phyloP scores from a whole-genome alignment of 225 moss, liverwort and hornwort species.

The Physcomitrellopsis africana region DNA sequence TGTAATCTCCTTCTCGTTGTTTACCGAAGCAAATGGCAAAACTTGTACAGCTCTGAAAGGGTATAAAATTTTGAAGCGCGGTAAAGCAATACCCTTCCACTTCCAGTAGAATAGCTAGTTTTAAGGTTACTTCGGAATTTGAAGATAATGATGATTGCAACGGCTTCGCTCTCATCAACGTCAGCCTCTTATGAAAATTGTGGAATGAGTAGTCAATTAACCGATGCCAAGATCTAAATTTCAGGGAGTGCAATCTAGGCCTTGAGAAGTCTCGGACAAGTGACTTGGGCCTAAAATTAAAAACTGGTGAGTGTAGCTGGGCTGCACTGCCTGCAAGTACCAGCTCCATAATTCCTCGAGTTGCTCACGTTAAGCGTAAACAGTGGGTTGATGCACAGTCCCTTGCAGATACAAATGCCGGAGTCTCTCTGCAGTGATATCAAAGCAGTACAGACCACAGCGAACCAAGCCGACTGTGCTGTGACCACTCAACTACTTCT shows the following conservation, averaged over 20 bases:
- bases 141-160: slow-evolving; percentile 29
- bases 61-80: not conserved
- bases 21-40: slow-evolving; percentile 11
- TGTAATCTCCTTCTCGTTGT: slow-evolving; percentile 14
- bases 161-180: slow-evolving; percentile 32
- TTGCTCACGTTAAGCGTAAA: not conserved
- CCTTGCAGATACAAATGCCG: slow-evolving; percentile 3
- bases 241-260: slow-evolving; percentile 19
- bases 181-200: slow-evolving; percentile 19
- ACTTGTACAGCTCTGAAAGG: slow-evolving; percentile 11
- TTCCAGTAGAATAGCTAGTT: slow-evolving; percentile 78
- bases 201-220: slow-evolving; percentile 1
- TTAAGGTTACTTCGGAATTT: slow-evolving; percentile 27
- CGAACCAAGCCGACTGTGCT: not conserved
- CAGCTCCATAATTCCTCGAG: slow-evolving; percentile 26
- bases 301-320: slow-evolving; percentile 26
- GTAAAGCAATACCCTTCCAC: slow-evolving; percentile 72
- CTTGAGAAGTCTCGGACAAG: slow-evolving; percentile 28
- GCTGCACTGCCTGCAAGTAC: slow-evolving; percentile 33
- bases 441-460: slow-evolving; percentile 15
- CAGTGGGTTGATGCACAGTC: not conserved
- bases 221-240: slow-evolving; percentile 22
- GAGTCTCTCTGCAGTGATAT: not conserved
- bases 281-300: slow-evolving; percentile 26
- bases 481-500: not conserved